Base-by-base conservation (phyloP, 805 yeast genomes). In the Yamadazyma insecticola region DNA sequence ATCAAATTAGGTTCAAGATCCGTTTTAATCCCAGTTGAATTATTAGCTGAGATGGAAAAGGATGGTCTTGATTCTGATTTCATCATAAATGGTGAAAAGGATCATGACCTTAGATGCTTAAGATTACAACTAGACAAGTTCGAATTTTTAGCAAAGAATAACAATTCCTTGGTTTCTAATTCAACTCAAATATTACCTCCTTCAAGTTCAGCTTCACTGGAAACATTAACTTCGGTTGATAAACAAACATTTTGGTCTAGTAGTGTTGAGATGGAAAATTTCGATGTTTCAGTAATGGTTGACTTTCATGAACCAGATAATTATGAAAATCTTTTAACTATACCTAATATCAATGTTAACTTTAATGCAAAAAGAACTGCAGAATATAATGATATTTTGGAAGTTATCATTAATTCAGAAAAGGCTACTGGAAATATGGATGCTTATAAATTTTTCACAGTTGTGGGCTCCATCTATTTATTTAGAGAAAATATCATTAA, bases 1-100 rank as follows among this genome's bases (percentile, higher is more conserved):
- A 23, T 66, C 4, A 33, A 39, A 18, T 30, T 65, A 9, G 70
- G 70, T 0, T 60, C 70, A 2, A 43, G 68, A 13, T 63, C 70
- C 6, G 57, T 64, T 1, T 45, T 65, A 22, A 54, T 64, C 6
- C 63, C 58, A 14, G 28, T 37, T 11, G 47, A 50, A 5, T 29
- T 39, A 16, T 26, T 51, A 10, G 26, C 44, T 15, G 20, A 35
- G n/a, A 24, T 36, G 17, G 22, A 28, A 9, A 48, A 37, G 7
- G 37, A 37, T 16, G 40, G 40, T 27, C 33, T 44, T 24, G 28
- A 37, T 21, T 26, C 40, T 12, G 51, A 54, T 39, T 27, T 44
- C 30, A 14, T 32, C 13, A 9, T 4, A 6, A 20, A 17, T 10
- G 24, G 39, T 29, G 39, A 46, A 14, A 36, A 41, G 9, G 25